phyloP scores from a whole-genome alignment of 345 rosid genomes.

The Dipteronia dyeriana region DNA sequence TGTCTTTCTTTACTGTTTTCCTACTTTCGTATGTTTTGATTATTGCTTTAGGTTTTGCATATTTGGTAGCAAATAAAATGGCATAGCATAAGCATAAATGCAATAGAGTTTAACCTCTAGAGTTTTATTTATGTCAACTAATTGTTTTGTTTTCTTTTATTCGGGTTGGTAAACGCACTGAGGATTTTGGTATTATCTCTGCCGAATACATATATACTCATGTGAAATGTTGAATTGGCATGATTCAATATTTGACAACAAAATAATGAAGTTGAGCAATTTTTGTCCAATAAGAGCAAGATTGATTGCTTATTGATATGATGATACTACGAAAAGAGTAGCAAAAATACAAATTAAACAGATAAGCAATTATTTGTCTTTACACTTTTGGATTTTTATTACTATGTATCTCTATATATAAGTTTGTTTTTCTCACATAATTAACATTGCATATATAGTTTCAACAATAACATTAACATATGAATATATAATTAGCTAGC shows the following conservation, averaged over 20 bases:
- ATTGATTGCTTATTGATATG: slow-evolving; percentile 26
- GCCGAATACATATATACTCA: not conserved
- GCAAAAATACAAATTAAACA: slow-evolving; percentile 39
- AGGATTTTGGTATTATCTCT: slow-evolving; percentile 1
- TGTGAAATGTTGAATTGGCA: slow-evolving; percentile 18
- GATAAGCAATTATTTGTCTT: slow-evolving; percentile 35
- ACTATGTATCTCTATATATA: not conserved
- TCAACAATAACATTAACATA: not conserved
- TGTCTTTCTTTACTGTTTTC: too few species aligned
- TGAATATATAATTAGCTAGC: not conserved
- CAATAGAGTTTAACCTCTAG: not conserved
- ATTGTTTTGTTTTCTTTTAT: not conserved
- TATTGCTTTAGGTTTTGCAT: too few species aligned
- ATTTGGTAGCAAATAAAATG: too few species aligned
- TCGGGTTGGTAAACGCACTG: not conserved
- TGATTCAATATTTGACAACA: slow-evolving; percentile 24
- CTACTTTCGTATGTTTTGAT: too few species aligned
- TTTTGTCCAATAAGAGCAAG: slow-evolving; percentile 21
- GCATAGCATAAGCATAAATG: not conserved
- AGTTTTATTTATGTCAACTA: not conserved
- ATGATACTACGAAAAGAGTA: slow-evolving; percentile 24
- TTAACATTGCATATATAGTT: not conserved
- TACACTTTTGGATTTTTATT: slow-evolving; percentile 10
- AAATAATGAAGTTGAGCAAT: slow-evolving; percentile 1
- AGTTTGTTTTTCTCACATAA: slow-evolving; percentile 2